Base-by-base conservation (phyloP, 257 asterid genomes). In the Nyctanthes arbortristis region DNA sequence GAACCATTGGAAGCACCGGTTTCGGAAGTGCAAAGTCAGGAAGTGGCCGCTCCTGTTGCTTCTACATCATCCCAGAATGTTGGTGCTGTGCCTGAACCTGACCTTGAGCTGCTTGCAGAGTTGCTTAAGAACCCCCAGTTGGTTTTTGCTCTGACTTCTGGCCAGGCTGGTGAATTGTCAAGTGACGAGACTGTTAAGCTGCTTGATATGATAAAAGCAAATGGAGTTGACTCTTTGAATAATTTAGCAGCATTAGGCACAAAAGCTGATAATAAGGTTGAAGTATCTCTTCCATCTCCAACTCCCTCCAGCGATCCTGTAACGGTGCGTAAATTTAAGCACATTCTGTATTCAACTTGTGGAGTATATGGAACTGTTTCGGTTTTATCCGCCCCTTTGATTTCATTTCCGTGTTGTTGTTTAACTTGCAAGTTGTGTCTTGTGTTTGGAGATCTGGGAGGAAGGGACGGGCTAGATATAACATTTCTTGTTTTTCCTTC, bases 261-360 rank as follows among this genome's bases (percentile, higher is more conserved):
- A 71, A 78, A 73, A 34, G 77, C 71, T 37, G 85, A 88, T 69
- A 71, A 49, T 79, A 81, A 68, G 67, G 93, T 84, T 74, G 96
- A 84, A 90, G 95, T 94, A 80, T 89, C 98, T 43, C 89, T 94
- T 66, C 99, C 99, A 29, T 94, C 98, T 66, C 99, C 97, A 25
- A 94, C 99, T 63, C 99, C 97, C 73, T 89, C 98, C 61, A 81
- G 79, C 80, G 87, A 92, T 73, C 79, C 86, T 77, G 92, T 83
- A 66, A 88, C 96, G 98, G 99, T 94, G 97, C 99, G 99, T 93
- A 75, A 80, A 52, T 81, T 82, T 81, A 60, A 85, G 79, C 88
- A 84, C 81, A 80, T 82, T 81, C 60, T 82, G 87, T 88, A 80
- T 74, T 45, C 80, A 77, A 71, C 73, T 81, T 73, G 69, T 65